Conservation (phyloP, 1,139 yeast genomes). For the Candida sp. region DNA sequence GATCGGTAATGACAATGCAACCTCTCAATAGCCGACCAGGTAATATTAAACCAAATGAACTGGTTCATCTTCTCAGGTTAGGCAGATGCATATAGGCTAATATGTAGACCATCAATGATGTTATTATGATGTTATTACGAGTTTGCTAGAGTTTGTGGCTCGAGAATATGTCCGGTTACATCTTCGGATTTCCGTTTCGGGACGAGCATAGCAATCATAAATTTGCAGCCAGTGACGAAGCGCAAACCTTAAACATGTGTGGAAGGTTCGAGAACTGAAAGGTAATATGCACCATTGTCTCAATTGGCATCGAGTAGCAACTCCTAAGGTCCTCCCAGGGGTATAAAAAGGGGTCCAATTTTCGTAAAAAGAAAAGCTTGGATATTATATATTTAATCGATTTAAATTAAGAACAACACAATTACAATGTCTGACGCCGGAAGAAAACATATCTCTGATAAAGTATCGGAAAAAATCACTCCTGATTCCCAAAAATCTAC, state of each 20-base stretch:
- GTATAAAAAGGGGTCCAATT: neutral
- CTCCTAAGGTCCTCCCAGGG: neutral
- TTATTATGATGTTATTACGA: neutral
- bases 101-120: too few relatives aligned
- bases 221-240: neutral
- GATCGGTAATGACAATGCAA: neutral
- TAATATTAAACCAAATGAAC: too few relatives aligned
- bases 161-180: neutral
- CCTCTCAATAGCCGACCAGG: neutral
- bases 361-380: neutral
- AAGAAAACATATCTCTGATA: conserved; percentile 73
- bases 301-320: neutral
- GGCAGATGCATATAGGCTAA: too few relatives aligned
- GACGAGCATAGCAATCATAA: neutral
- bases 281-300: neutral
- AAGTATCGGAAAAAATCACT: conserved; percentile 60
- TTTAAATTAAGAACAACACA: neutral
- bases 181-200: neutral
- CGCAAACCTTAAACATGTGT: neutral
- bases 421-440: conserved; percentile 62
- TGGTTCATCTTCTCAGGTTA: too few relatives aligned
- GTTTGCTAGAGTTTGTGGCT: neutral
- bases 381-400: neutral
- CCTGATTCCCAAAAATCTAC: conserved; percentile 72
- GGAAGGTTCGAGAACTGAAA: neutral